Conservation (phyloP, 345 rosid species). For the Citrus reticulata region DNA sequence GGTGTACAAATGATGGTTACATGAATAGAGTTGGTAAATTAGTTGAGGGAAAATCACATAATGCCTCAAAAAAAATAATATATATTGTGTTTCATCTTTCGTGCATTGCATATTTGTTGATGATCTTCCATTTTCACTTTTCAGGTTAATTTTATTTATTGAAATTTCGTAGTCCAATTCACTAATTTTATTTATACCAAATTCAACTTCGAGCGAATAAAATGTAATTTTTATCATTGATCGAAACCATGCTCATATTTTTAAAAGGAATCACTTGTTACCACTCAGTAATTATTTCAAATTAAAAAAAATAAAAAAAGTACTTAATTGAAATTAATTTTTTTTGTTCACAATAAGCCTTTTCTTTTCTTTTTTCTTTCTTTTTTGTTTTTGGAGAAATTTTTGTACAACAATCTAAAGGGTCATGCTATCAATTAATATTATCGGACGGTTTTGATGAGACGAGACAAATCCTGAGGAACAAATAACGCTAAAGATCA, state of each 20-base stretch:
- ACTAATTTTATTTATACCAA: background rate
- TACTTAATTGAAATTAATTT: too few species aligned
- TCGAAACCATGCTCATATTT: too few species aligned
- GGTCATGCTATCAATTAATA: too few species aligned
- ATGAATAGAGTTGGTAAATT: constrained; percentile 18
- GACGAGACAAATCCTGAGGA: background rate
- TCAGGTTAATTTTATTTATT: background rate
- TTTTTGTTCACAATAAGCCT: too few species aligned
- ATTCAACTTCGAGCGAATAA: background rate
- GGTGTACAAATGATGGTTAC: constrained; percentile 15
- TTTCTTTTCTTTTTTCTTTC: too few species aligned
- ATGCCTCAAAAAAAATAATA: background rate
- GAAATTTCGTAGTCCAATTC: background rate
- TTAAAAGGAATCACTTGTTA: too few species aligned
- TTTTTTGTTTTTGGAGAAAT: too few species aligned
- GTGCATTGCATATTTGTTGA: background rate
- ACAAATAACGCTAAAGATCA: background rate
- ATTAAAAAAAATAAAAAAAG: too few species aligned
- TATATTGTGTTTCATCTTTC: background rate
- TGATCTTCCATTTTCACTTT: background rate
- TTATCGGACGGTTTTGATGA: background rate
- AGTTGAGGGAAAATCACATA: constrained; percentile 1
- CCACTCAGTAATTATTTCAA: too few species aligned
- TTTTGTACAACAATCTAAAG: too few species aligned
- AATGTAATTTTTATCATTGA: too few species aligned